A percentile compares a stretch with the other conserved stretches of the same genome.
These are phyloP conservation scores for Penicillium expansum DNA, from an alignment of 2,329 filamentous ascomycete genomes.

Conservation along the genomic window DNA sequence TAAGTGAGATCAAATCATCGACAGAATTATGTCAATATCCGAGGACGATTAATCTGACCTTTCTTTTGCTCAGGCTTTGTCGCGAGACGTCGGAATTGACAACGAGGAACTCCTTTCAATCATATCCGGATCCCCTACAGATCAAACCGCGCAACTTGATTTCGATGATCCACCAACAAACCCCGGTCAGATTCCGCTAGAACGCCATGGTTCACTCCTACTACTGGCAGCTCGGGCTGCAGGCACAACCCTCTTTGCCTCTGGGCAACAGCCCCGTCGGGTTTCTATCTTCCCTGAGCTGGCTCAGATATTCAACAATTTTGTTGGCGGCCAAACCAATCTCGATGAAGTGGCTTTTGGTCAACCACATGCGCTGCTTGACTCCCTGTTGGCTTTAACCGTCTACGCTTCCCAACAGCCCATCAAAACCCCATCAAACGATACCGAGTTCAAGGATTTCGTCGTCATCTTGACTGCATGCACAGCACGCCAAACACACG, in stretches of 20 bases:
- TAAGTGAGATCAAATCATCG: constrained; percentile 23
- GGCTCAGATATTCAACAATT: constrained; percentile 51
- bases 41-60: neutral
- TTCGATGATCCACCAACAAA: constrained; percentile 56
- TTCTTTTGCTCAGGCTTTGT: constrained; percentile 43
- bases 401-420: constrained; percentile 50
- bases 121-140: constrained; percentile 40
- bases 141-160: constrained; percentile 44
- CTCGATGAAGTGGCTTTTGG: constrained; percentile 40
- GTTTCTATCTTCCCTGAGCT: constrained; percentile 55
- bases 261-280: constrained; percentile 35
- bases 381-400: constrained; percentile 54
- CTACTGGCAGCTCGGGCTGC: constrained; percentile 54
- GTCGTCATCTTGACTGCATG: constrained; percentile 47
- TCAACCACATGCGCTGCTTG: constrained; percentile 53
- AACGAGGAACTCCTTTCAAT: constrained; percentile 49
- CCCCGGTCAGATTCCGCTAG: constrained; percentile 55
- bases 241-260: constrained; percentile 49
- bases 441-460: constrained; percentile 54
- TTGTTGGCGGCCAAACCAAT: constrained; percentile 46
- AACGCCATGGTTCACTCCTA: constrained; percentile 54
- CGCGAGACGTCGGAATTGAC: constrained; percentile 53
- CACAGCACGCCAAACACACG: constrained; percentile 36
- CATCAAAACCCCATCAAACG: constrained; percentile 46
- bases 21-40: rapidly evolving